Percentiles rank a stretch among this genome's conserved stretches.
Conservation (phyloP, 2,329 filamentous ascomycete species). For the Rhytidhysteron rufulum region DNA sequence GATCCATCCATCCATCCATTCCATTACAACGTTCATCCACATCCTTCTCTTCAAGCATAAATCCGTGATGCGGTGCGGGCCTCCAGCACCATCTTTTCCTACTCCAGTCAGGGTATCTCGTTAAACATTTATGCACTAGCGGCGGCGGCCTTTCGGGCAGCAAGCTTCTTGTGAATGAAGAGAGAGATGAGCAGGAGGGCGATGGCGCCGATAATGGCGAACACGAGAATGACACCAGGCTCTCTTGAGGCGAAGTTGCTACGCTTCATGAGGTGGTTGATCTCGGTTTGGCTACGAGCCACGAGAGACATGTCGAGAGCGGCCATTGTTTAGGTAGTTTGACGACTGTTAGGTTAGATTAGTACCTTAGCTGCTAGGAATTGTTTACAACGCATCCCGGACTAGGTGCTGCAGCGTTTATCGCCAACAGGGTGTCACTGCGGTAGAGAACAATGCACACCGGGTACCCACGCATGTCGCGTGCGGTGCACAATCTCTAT, state of each 20-base stretch:
- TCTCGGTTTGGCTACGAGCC: constrained; percentile 32
- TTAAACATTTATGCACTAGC: background rate
- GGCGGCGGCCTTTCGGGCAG: constrained; percentile 12
- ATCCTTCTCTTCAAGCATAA: background rate
- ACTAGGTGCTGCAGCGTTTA: no score
- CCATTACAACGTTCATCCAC: background rate
- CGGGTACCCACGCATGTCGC: no score
- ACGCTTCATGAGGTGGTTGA: constrained; percentile 47
- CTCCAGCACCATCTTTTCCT: background rate
- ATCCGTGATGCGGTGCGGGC: background rate
- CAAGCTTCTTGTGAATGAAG: constrained; percentile 46
- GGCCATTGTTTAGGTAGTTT: constrained; percentile 26
- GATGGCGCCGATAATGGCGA: constrained; percentile 58
- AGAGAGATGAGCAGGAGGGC: constrained; percentile 48
- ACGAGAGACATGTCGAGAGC: constrained; percentile 34
- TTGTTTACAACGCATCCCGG: background rate
- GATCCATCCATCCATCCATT: background rate
- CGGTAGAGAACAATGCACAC: no score
- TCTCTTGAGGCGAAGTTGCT: constrained; percentile 56
- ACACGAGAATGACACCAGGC: constrained; percentile 60
- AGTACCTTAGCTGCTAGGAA: constrained; percentile 8
- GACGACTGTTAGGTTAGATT: background rate
- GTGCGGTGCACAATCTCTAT: constrained; percentile 12
- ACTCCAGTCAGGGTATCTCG: background rate
- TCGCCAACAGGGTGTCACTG: constrained; percentile 13